phyloP scores from a whole-genome alignment of 2,329 filamentous ascomycete genomes.

The Coleophoma crateriformis region DNA sequence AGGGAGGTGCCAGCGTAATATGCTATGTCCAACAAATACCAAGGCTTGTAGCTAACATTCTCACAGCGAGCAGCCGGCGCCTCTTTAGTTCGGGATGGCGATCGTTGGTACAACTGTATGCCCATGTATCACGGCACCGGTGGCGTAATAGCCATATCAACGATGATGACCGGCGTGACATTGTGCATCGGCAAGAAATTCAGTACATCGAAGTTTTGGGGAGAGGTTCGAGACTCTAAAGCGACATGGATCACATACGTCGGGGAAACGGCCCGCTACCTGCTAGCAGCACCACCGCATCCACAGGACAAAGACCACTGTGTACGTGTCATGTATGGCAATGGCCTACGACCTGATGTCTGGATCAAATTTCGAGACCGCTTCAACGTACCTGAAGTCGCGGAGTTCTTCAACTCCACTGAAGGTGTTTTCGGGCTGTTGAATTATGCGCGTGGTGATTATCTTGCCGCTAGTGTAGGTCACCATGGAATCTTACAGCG shows the following conservation, averaged over 20 bases:
- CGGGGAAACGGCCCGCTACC: conserved; percentile 70
- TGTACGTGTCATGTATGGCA: conserved; percentile 57
- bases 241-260: conserved; percentile 74
- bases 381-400: conserved; percentile 56
- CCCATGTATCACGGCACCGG: conserved; percentile 73
- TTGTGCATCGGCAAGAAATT: conserved; percentile 63
- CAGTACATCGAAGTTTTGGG: conserved; percentile 66
- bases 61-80: conserved; percentile 10
- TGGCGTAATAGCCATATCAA: conserved; percentile 21
- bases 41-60: no score
- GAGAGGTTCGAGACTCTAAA: conserved; percentile 59
- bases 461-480: conserved; percentile 58
- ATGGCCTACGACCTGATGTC: conserved; percentile 63
- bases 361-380: conserved; percentile 59
- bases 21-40: no score
- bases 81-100: conserved; percentile 28
- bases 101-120: conserved; percentile 74
- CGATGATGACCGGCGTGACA: conserved; percentile 36
- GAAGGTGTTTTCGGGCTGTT: conserved; percentile 63
- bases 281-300: conserved; percentile 62
- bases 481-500: conserved; percentile 64
- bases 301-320: conserved; percentile 53
- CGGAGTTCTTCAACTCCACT: conserved; percentile 74
- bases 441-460: conserved; percentile 57
- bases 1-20: conserved; percentile 16